A percentile compares a stretch with the other conserved stretches of the same genome.
These are phyloP conservation scores for Syncephalastrum monosporum DNA, from an alignment of 371 early-diverging fungal species.

Conservation along the genomic window DNA sequence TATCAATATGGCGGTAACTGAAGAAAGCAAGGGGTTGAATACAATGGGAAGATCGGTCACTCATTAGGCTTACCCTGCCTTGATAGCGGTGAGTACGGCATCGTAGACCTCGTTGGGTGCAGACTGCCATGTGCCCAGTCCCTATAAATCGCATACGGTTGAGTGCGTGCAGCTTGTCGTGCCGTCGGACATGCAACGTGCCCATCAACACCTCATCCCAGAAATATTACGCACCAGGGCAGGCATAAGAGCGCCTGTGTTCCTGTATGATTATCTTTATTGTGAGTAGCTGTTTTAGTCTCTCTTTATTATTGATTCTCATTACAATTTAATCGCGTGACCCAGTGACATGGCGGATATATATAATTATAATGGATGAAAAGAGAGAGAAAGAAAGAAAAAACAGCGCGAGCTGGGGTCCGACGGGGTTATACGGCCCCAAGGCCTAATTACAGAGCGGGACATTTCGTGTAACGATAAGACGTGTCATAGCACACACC, in stretches of 20 bases:
- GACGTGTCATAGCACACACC: too few relatives aligned
- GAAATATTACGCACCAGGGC: slow-evolving; percentile 10
- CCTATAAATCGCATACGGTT: background rate
- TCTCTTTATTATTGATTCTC: background rate
- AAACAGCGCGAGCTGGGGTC: too few relatives aligned
- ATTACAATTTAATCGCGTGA: slow-evolving; percentile 8
- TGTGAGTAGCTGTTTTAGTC: background rate
- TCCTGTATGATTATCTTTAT: slow-evolving; percentile 10
- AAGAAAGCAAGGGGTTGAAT: background rate
- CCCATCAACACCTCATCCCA: too few relatives aligned
- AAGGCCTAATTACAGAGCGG: too few relatives aligned
- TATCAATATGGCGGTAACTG: slow-evolving; percentile 50
- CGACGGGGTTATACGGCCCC: too few relatives aligned
- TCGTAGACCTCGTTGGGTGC: slow-evolving; percentile 41
- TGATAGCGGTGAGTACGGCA: slow-evolving; percentile 33
- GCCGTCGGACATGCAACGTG: background rate
- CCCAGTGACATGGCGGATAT: slow-evolving; percentile 3
- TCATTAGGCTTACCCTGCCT: background rate
- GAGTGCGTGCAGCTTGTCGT: background rate
- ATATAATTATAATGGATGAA: background rate
- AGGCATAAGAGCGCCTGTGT: slow-evolving; percentile 30
- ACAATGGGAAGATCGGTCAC: background rate
- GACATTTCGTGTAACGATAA: too few relatives aligned
- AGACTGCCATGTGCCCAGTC: slow-evolving; percentile 50
- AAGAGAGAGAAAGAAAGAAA: slow-evolving; percentile 1